These are phyloP conservation scores for Bryum argenteum DNA, from an alignment of 225 moss, liverwort and hornwort species.

Conservation along the genomic window DNA sequence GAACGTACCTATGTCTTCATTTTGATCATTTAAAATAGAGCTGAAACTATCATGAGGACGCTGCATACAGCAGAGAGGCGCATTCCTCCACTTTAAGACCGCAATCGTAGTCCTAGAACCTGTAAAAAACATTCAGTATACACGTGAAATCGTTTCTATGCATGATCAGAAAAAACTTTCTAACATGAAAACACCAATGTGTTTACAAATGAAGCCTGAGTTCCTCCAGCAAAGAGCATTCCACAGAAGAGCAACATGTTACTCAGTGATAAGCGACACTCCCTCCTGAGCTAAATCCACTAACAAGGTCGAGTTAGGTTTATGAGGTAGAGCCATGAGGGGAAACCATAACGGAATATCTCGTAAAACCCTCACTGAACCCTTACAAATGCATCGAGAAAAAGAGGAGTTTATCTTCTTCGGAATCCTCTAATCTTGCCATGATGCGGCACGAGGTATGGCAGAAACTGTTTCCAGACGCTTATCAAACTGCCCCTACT, in stretches of 20 bases:
- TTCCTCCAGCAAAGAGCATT: no score
- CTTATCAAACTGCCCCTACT: not conserved
- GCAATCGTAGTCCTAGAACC: slow-evolving; percentile 36
- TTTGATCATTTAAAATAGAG: slow-evolving; percentile 37
- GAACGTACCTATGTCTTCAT: slow-evolving; percentile 38
- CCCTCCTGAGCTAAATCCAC: not conserved
- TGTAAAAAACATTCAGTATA: slow-evolving; percentile 27
- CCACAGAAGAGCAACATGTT: no score
- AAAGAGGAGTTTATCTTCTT: not conserved
- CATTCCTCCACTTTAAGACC: slow-evolving; percentile 38
- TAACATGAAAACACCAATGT: not conserved
- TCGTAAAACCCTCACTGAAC: not conserved
- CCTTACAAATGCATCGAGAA: not conserved
- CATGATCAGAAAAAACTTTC: slow-evolving; percentile 7
- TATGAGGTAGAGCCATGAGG: no score
- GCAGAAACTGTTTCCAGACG: not conserved
- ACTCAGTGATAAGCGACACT: no score
- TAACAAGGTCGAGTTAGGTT: not conserved
- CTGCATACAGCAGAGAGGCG: slow-evolving; percentile 27
- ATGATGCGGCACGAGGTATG: not conserved
- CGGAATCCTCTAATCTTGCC: slow-evolving; percentile 4
- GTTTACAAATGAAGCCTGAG: no score
- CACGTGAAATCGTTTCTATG: not conserved
- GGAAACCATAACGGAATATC: no score
- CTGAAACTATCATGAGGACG: slow-evolving; percentile 29